Evolutionary conservation across 1,139 yeast species (phyloP).

Genomic region (Blastobotrys elegans): DNA sequence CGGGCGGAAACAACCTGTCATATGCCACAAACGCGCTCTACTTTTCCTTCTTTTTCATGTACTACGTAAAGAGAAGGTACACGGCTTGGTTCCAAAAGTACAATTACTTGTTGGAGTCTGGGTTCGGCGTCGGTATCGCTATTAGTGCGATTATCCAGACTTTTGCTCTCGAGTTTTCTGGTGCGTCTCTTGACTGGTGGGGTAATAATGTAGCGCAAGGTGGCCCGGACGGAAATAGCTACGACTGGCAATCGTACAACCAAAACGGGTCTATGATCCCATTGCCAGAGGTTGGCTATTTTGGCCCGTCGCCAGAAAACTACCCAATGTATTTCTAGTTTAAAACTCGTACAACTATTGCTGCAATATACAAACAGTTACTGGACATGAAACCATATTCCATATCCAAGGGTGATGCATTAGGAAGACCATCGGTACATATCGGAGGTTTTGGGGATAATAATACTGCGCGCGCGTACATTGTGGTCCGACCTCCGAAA

Average conservation of each 20-base stretch:
- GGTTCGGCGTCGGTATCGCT: slow-evolving; percentile 54
- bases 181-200: slow-evolving; percentile 47
- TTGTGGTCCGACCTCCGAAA: too few relatives aligned
- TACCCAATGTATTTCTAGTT: slow-evolving; percentile 7
- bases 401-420: too few relatives aligned
- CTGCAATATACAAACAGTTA: too few relatives aligned
- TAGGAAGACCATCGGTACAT: too few relatives aligned
- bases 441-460: too few relatives aligned
- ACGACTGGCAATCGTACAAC: slow-evolving; percentile 2
- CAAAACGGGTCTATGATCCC: slow-evolving; percentile 6
- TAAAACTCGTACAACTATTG: too few relatives aligned
- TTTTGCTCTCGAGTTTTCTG: slow-evolving; percentile 45
- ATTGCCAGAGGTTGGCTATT: slow-evolving; percentile 7
- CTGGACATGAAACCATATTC: too few relatives aligned
- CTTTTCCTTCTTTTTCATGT: slow-evolving; percentile 13
- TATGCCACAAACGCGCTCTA: slow-evolving; percentile 5
- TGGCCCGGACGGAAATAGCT: slow-evolving; percentile 38
- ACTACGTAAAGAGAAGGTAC: slow-evolving; percentile 15
- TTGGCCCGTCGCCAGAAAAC: slow-evolving; percentile 7
- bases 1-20: slow-evolving; percentile 6
- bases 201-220: slow-evolving; percentile 44
- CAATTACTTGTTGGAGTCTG: slow-evolving; percentile 54
- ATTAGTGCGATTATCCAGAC: slow-evolving; percentile 49
- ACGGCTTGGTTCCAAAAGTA: slow-evolving; percentile 59
- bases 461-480: too few relatives aligned